Percentiles rank a stretch among this genome's conserved stretches.
phyloP scores from a whole-genome alignment of 2,329 filamentous ascomycete species.

The Talaromyces sp. region DNA sequence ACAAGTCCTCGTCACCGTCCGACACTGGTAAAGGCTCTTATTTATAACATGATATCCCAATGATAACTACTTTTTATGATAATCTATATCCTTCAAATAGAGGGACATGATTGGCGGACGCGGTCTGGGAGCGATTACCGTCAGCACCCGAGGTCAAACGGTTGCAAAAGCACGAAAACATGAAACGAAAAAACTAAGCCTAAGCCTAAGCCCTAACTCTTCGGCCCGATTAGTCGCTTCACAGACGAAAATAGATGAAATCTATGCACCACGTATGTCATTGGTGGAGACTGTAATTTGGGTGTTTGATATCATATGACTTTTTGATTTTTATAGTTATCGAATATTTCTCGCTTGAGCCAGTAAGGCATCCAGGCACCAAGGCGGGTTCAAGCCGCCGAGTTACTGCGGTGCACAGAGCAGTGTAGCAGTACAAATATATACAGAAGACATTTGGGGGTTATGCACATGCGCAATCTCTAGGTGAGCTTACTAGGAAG shows the following conservation, averaged over 20 bases:
- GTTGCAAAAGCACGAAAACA: not conserved
- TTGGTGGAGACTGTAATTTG: conserved; percentile 2
- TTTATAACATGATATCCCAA: not conserved
- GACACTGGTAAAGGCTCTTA: conserved; percentile 63
- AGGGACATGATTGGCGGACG: not conserved
- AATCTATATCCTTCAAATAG: not conserved
- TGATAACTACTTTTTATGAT: not conserved
- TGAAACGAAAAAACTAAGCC: not conserved
- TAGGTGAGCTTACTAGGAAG: not conserved
- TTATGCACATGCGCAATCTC: not conserved
- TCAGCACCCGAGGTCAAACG: not conserved
- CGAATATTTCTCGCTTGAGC: conserved; percentile 1
- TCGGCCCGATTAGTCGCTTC: not conserved
- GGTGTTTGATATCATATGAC: not conserved
- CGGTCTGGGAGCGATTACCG: conserved; percentile 1
- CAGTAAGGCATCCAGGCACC: not conserved
- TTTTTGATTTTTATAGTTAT: not conserved
- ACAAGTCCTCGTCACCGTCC: conserved; percentile 58
- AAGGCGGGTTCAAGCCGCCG: not conserved
- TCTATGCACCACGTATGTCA: not conserved
- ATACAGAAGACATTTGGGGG: not conserved
- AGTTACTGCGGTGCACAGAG: not conserved
- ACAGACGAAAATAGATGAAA: not conserved
- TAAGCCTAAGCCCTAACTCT: conserved; percentile 12
- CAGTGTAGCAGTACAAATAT: not conserved